Evolutionary conservation across 176 grass and related monocot genomes (phyloP), one percentile per base, ranked within the genome.

Genomic region (Raddia distichophylla): DNA sequence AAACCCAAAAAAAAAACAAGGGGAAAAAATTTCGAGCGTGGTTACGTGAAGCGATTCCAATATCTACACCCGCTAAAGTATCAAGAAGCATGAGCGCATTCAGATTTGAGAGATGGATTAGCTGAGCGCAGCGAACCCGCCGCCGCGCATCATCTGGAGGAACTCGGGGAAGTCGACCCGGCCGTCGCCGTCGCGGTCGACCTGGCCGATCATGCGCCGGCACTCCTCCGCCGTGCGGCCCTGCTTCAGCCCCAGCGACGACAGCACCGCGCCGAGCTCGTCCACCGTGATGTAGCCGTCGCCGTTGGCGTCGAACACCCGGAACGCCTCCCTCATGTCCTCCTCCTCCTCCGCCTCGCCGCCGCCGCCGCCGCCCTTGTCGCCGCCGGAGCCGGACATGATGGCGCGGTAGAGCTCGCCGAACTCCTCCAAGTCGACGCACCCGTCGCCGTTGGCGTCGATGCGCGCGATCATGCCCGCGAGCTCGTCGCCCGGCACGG

Each of bases 221-320:
- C 93, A 95, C 54, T 95, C 90, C 52, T 95, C 90, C 18, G 68
- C 85, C 0, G 90, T 90, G 52, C 82, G 86, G 6, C 93, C 90
- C 32, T 92, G 90, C 84, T 90, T 92, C 48, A 95, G 78, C 11
- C 93, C 93, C 22, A 95, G 84, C 82, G 90, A 92, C 60, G 87
- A 59, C 65, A 95, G 93, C 80, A 95, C 93, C 1, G 63, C 82
- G 73, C 87, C 71, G 17, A 94, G 80, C 78, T 94, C 93, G 32
- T 94, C 93, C 66, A 90, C 93, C 15, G 93, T 94, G 80, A 94
- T 94, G 83, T 87, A 94, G 55, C 93, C 90, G 68, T 94, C 90
- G 57, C 84, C 93, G 76, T 94, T 92, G 33, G 90, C 89, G 79
- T 94, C 93, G 71, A 94, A 94, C 86, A 94, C 93, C 0, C 76